Evolutionary conservation across 1,284 basidiomycete genomes (phyloP).

Genomic region (Rhodotorula sp.): DNA sequence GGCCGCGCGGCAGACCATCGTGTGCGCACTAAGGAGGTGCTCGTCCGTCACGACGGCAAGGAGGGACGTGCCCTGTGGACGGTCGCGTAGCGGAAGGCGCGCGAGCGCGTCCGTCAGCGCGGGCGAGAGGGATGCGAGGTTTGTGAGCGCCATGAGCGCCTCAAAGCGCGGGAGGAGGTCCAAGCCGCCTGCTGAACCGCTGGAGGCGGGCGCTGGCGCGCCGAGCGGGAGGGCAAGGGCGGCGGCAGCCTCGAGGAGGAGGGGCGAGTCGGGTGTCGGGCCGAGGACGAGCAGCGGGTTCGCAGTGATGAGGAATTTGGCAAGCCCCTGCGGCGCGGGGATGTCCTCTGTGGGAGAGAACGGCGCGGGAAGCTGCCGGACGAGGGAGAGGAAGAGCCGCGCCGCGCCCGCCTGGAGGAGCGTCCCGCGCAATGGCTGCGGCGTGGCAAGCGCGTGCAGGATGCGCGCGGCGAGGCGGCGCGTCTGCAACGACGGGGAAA

Average conservation of each 20-base stretch:
- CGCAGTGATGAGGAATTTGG: conserved; percentile 88
- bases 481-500: conserved; percentile 54
- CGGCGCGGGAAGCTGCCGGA: conserved; percentile 50
- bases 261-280: conserved; percentile 65
- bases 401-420: conserved; percentile 82
- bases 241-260: conserved; percentile 74
- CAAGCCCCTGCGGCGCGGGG: conserved; percentile 79
- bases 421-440: conserved; percentile 71
- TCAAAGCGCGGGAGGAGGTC: conserved; percentile 82
- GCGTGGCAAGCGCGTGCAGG: conserved; percentile 72
- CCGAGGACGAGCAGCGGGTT: conserved; percentile 88
- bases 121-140: conserved; percentile 77
- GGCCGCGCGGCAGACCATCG: conserved; percentile 78
- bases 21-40: conserved; percentile 77
- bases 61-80: conserved; percentile 54
- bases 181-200: background rate
- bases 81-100: conserved; percentile 41
- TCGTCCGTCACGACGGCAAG: conserved; percentile 68
- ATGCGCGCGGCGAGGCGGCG: conserved; percentile 55
- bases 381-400: conserved; percentile 68
- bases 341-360: conserved; percentile 55
- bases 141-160: conserved; percentile 91
- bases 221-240: conserved; percentile 70
- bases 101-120: conserved; percentile 68
- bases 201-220: conserved; percentile 61